Evolutionary conservation across 176 grass and related monocot genomes (phyloP).

Genomic region (Ananas comosus): DNA sequence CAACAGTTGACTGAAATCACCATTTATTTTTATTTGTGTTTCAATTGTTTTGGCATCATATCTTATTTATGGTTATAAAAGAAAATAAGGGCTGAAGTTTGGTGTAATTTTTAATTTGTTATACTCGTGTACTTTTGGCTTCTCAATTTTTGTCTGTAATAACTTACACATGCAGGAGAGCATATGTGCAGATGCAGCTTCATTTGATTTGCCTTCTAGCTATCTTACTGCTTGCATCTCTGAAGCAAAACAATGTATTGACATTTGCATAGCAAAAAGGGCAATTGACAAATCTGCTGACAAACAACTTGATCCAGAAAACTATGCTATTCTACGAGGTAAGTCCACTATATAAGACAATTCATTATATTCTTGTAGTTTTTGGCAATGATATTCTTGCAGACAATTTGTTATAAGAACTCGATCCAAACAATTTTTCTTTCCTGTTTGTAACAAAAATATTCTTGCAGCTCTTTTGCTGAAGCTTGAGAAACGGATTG

Average conservation of each 20-base stretch:
- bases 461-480: slow-evolving; percentile 66
- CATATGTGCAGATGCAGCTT: slow-evolving; percentile 96
- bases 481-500: slow-evolving; percentile 77
- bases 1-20: slow-evolving; percentile 3
- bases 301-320: slow-evolving; percentile 92
- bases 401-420: too few species aligned
- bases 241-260: slow-evolving; percentile 90
- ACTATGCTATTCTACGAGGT: slow-evolving; percentile 98
- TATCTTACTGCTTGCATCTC: slow-evolving; percentile 61
- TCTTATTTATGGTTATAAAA: background rate
- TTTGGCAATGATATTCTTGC: background rate
- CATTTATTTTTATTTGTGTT: background rate
- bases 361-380: background rate
- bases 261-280: slow-evolving; percentile 60
- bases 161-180: slow-evolving; percentile 55
- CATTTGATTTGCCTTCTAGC: slow-evolving; percentile 76
- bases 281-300: slow-evolving; percentile 56
- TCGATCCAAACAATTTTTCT: background rate
- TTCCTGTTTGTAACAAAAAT: slow-evolving; percentile 15
- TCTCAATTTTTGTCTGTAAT: slow-evolving; percentile 16
- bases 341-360: background rate
- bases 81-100: background rate
- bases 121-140: background rate
- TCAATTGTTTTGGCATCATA: background rate
- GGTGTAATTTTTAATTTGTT: background rate